Evolutionary conservation across 2,329 filamentous ascomycete genomes (phyloP), one percentile per base, ranked within the genome.

Genomic region (Apiospora marii): DNA sequence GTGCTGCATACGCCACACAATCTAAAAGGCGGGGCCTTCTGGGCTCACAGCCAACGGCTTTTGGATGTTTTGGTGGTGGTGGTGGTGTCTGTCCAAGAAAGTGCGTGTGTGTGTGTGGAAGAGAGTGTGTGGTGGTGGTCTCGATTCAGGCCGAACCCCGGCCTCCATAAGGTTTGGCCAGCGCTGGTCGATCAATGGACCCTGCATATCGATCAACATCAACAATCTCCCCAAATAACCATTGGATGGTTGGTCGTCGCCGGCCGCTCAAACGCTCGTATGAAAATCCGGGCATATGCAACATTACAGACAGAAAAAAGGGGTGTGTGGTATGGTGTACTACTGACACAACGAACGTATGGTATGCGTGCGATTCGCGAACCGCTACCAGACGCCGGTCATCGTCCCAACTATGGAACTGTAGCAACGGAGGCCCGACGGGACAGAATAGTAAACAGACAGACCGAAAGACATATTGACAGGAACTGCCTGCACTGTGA

Each of bases 11-110:
- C 58, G 58, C 34, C 58, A 64, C 58, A 41, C 58, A 64, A 64
- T 64, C 58, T 64, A 64, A 64, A 64, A 41, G 58, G 58, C 58
- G 58, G 58, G 34, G 58, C 24, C 41, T 22, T 61, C 30, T n/a
- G 10, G 4, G 4, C 24, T 16, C 13, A 1, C 24, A 41, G 4
- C 24, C 24, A 16, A 58, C 10, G 51, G 14, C 27, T 14, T 51
- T 27, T 27, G 49, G 27, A 12, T 51, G 49, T 3, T 3, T 22
- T 1, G 5, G 5, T 58, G 27, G 14, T 61, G 30, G 27, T 61
- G 16, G 27, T 37, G 27, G 53, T 53, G 4, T 58, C 19, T 3
- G 24, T 27, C 3, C 14, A 13, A 5, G 30, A 16, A 13, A 14
- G 24, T 53, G 24, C 19, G 5, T 58, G 27, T 19, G 27, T 58